Percentiles rank a stretch among this genome's conserved stretches.
phyloP scores from a whole-genome alignment of 2,329 filamentous ascomycete species.

The Atkinsonella texensis region DNA sequence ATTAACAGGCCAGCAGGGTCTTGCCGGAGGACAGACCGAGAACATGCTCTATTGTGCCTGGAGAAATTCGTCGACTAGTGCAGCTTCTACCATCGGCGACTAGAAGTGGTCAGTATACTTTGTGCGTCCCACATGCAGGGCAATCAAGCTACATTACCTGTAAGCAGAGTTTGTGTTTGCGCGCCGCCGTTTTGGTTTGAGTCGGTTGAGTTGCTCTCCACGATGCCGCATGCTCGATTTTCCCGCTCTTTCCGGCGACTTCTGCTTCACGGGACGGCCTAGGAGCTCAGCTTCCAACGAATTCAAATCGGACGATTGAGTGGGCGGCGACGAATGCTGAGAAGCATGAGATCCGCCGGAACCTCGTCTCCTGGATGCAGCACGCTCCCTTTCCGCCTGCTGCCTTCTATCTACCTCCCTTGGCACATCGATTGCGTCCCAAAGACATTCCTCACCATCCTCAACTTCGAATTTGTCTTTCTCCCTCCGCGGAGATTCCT shows the following conservation, averaged over 20 bases:
- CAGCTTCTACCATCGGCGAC: slow-evolving; percentile 23
- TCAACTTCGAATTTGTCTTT: slow-evolving; percentile 17
- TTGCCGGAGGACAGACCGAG: too few species aligned
- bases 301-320: slow-evolving; percentile 24
- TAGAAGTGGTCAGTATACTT: slow-evolving; percentile 9
- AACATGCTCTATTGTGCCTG: neutral
- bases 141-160: slow-evolving; percentile 16
- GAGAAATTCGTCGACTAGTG: neutral
- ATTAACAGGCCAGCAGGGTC: too few species aligned
- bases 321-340: slow-evolving; percentile 18
- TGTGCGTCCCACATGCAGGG: neutral
- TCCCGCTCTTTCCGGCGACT: slow-evolving; percentile 14
- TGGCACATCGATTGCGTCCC: slow-evolving; percentile 6
- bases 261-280: slow-evolving; percentile 20
- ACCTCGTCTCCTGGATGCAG: slow-evolving; percentile 8
- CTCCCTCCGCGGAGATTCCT: slow-evolving; percentile 5
- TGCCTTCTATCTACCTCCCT: slow-evolving; percentile 6
- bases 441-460: slow-evolving; percentile 14
- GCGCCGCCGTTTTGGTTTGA: slow-evolving; percentile 20
- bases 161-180: slow-evolving; percentile 26
- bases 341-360: slow-evolving; percentile 15
- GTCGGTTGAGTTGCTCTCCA: slow-evolving; percentile 8
- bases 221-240: slow-evolving; percentile 12
- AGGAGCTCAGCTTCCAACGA: slow-evolving; percentile 27
- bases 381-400: neutral